A percentile compares a stretch with the other conserved stretches of the same genome.
These are phyloP conservation scores for Seiridium unicorne DNA, from an alignment of 2,329 filamentous ascomycete species.

Conservation along the genomic window DNA sequence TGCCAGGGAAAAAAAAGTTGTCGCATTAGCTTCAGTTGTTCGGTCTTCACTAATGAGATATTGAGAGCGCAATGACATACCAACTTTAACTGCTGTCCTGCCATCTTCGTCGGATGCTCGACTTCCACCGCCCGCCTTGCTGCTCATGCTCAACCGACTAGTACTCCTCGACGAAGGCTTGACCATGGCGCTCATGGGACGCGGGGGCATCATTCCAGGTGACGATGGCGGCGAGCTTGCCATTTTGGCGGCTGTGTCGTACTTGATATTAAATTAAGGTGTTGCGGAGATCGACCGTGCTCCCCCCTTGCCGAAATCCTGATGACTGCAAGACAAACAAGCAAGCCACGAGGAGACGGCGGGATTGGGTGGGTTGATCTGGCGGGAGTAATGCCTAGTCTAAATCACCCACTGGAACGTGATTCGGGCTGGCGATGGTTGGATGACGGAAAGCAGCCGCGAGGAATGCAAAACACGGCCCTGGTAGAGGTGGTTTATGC, in stretches of 20 bases:
- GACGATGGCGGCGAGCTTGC: conserved; percentile 70
- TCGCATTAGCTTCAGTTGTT: not conserved
- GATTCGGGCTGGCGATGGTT: not conserved
- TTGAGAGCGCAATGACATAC: conserved; percentile 54
- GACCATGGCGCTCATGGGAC: conserved; percentile 80
- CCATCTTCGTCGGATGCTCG: conserved; percentile 84
- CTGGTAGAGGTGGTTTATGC: conserved; percentile 3
- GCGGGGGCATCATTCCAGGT: conserved; percentile 51
- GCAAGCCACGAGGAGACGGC: not conserved
- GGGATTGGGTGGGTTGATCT: conserved; percentile 2
- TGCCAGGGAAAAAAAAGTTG: conserved; percentile 32
- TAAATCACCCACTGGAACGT: conserved; percentile 1
- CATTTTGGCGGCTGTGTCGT: conserved; percentile 40
- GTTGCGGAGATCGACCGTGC: not conserved
- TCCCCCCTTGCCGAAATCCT: not conserved
- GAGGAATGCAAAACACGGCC: conserved; percentile 10
- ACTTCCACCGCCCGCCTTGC: conserved; percentile 73
- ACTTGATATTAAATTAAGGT: conserved; percentile 4
- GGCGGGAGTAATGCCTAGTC: not conserved
- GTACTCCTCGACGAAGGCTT: conserved; percentile 70
- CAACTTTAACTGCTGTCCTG: conserved; percentile 93
- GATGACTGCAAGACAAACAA: not conserved
- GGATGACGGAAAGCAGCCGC: not conserved
- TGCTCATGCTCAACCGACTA: conserved; percentile 82
- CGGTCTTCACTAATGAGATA: not conserved